Evolutionary conservation across 768 basidiomycete genomes (phyloP).

Genomic region (Boletus sp.): DNA sequence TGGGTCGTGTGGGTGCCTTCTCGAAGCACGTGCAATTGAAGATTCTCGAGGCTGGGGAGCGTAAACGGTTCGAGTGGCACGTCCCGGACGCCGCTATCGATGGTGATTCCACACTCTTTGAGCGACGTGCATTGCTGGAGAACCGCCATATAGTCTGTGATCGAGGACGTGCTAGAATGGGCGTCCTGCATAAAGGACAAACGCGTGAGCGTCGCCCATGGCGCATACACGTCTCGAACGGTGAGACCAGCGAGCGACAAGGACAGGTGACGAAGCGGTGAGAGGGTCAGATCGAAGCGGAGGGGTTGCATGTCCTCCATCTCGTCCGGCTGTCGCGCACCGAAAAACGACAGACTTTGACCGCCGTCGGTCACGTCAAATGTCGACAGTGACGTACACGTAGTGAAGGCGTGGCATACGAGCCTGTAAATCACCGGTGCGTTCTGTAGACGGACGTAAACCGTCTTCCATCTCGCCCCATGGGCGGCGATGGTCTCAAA

Average conservation of each 20-base stretch:
- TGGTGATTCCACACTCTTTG: slow-evolving; percentile 18
- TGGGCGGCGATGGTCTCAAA: slow-evolving; percentile 18
- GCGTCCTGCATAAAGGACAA: slow-evolving; percentile 27
- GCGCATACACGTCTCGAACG: slow-evolving; percentile 12
- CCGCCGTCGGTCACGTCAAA: slow-evolving; percentile 23
- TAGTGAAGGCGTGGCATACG: slow-evolving; percentile 5
- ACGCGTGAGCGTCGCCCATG: slow-evolving; percentile 21
- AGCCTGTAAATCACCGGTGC: slow-evolving; percentile 13
- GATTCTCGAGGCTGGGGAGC: slow-evolving; percentile 17
- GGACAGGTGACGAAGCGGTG: slow-evolving; percentile 15
- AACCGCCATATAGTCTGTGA: slow-evolving; percentile 20
- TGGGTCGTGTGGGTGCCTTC: slow-evolving; percentile 19
- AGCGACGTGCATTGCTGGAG: slow-evolving; percentile 23
- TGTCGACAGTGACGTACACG: slow-evolving; percentile 16
- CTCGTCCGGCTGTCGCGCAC: not conserved
- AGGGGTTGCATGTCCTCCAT: slow-evolving; percentile 5
- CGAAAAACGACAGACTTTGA: slow-evolving; percentile 9
- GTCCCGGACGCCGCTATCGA: slow-evolving; percentile 10
- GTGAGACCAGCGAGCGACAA: slow-evolving; percentile 22
- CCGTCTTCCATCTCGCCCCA: slow-evolving; percentile 19
- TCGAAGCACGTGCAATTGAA: slow-evolving; percentile 17
- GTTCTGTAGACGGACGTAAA: slow-evolving; percentile 22
- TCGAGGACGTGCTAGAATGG: slow-evolving; percentile 16
- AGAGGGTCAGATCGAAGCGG: slow-evolving; percentile 10
- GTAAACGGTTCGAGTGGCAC: slow-evolving; percentile 11